Conservation (phyloP, 2,329 filamentous ascomycete species). For the Chaetomium sp. region DNA sequence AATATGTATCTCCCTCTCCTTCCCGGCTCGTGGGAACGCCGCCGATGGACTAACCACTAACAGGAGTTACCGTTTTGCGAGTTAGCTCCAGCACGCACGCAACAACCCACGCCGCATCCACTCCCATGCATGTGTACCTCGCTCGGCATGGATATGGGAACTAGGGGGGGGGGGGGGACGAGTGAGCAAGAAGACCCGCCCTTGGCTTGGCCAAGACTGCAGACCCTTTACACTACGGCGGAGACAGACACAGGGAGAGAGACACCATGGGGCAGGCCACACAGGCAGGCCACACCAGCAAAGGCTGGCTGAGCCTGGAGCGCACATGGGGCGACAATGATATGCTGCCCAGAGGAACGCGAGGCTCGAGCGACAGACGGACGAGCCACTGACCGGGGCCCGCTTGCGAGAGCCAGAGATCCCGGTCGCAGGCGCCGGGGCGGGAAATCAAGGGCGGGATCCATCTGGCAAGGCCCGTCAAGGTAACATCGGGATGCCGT, state of each 20-base stretch:
- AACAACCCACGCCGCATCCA: no score
- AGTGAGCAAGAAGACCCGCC: no score
- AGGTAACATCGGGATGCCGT: neutral
- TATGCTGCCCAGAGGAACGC: neutral
- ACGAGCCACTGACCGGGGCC: no score
- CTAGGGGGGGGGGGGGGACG: no score
- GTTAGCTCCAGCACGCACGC: no score
- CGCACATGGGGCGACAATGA: constrained; percentile 1
- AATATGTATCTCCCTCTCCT: neutral
- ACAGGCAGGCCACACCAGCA: neutral
- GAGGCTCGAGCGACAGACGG: neutral
- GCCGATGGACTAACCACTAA: neutral
- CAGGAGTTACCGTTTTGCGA: no score
- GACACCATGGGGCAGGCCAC: no score
- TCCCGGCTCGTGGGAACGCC: neutral
- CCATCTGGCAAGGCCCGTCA: neutral
- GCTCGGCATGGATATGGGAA: no score
- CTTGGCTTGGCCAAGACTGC: no score
- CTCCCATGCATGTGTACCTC: no score
- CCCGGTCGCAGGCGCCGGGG: neutral
- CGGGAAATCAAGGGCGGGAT: neutral
- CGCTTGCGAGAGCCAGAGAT: neutral
- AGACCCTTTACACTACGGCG: no score
- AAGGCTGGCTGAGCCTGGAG: neutral
- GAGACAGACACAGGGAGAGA: no score